These are phyloP conservation scores for Mycena venus DNA, from an alignment of 768 basidiomycete species.

Conservation along the genomic window DNA sequence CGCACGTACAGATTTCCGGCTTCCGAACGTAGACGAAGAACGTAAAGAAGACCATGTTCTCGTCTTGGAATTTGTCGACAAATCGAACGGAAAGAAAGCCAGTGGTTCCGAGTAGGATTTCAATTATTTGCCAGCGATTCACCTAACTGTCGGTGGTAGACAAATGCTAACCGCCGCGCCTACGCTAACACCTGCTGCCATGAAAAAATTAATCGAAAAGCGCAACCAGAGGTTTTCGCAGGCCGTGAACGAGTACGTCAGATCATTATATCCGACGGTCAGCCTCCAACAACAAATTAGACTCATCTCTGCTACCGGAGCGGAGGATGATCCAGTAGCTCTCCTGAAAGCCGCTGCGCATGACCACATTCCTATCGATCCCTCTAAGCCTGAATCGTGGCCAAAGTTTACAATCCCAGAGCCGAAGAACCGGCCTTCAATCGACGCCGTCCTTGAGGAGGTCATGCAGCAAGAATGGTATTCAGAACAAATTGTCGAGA, in stretches of 20 bases:
- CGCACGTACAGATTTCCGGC: constrained; percentile 47
- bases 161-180: constrained; percentile 44
- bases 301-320: constrained; percentile 66
- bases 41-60: constrained; percentile 58
- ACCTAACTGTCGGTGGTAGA: constrained; percentile 19
- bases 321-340: constrained; percentile 69
- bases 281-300: constrained; percentile 49
- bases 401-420: constrained; percentile 48
- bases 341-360: constrained; percentile 77
- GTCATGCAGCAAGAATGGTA: constrained; percentile 75
- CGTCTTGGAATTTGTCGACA: constrained; percentile 59
- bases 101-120: constrained; percentile 44
- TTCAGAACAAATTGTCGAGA: constrained; percentile 73
- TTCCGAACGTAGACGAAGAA: constrained; percentile 51
- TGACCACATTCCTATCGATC: constrained; percentile 80
- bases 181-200: constrained; percentile 66
- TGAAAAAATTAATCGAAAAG: constrained; percentile 79
- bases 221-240: constrained; percentile 74
- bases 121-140: not conserved
- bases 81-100: constrained; percentile 49
- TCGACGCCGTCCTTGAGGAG: constrained; percentile 71
- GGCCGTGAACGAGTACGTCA: constrained; percentile 77
- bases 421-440: constrained; percentile 67
- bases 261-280: not conserved
- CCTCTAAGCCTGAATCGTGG: constrained; percentile 41